Evolutionary conservation across 495 filamentous ascomycete genomes (phyloP).

Genomic region (Penicillium psychrofluorescens): DNA sequence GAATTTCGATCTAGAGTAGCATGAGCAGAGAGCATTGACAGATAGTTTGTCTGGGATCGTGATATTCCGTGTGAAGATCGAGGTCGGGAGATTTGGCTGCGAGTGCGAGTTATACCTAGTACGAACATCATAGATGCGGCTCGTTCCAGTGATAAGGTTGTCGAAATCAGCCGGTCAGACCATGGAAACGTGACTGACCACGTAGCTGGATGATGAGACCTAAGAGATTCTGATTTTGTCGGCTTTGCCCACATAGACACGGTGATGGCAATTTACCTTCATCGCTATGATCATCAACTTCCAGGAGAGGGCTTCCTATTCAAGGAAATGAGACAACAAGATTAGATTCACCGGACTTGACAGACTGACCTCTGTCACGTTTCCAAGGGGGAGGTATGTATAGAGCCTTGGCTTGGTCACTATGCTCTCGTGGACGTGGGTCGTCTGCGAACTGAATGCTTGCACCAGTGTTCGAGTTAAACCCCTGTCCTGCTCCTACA

Average conservation of each 20-base stretch:
- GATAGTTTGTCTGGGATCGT: neutral
- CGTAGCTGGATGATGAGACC: too few species aligned
- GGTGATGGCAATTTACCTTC: conserved; percentile 6
- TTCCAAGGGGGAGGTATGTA: conserved; percentile 28
- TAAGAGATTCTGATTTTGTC: too few species aligned
- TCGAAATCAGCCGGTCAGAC: too few species aligned
- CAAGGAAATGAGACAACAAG: too few species aligned
- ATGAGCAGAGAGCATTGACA: conserved; percentile 20
- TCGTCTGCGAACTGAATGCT: neutral
- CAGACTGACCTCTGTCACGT: conserved; percentile 21
- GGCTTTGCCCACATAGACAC: too few species aligned
- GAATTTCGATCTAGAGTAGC: conserved; percentile 74
- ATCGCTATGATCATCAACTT: conserved; percentile 9
- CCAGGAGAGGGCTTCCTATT: conserved; percentile 11
- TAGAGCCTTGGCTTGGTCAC: conserved; percentile 12
- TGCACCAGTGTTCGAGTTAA: too few species aligned
- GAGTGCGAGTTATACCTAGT: neutral
- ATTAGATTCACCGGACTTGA: neutral
- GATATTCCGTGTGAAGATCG: too few species aligned
- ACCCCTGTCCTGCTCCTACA: too few species aligned
- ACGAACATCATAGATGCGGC: conserved; percentile 7
- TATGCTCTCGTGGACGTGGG: neutral
- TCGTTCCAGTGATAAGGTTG: neutral
- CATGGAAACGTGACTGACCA: too few species aligned
- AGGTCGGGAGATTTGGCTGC: too few species aligned